Evolutionary conservation across 2,329 filamentous ascomycete genomes (phyloP), one percentile per base, ranked within the genome.

Genomic region (Lizonia empirigonia): DNA sequence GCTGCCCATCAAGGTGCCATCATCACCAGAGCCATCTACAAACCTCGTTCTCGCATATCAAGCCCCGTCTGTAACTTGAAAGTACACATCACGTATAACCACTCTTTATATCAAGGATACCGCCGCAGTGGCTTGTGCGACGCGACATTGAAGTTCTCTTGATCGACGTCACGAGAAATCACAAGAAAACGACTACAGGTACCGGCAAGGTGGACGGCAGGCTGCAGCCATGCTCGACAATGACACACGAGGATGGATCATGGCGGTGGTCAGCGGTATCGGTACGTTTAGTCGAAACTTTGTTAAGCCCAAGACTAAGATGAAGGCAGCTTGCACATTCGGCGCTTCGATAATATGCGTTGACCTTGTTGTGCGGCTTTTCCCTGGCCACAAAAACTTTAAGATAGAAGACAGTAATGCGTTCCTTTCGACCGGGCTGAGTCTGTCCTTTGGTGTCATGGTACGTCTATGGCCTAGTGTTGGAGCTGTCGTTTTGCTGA

Each of bases 401-500:
- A 84, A 85, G 63, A 95, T 99, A 60, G 85, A 95, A 68, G 89
- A 96, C 56, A 97, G 90, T 75, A 93, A 90, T 77, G 80, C 80
- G 18, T 99, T 99, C 70, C 80, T 97, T 4, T 92, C 92, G 1
- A 85, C 86, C 18, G 97, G 93, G 0, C 76, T 97, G 54, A 96
- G 92, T 74, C 76, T 99, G 58, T 97, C 91, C 71, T 96, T 96
- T 62, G 93, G 94, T 34, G 92, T 97, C 36, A 96, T 99, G 91
- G 92, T 96, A 74, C 59, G 84, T 69, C 47, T 12, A 20, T 3
- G 8, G 3, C 46, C 9, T 24, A 4, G 7, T 18, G 1, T 3
- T 16, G 26, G 1, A 9, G 15, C 2, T 13, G 12, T 9, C 19
- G 8, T 10, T 44, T 26, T 20, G 34, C 58, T 69, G 23, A 68